These are phyloP conservation scores for Diaporthe citri DNA, from an alignment of 2,329 filamentous ascomycete species.

Conservation along the genomic window DNA sequence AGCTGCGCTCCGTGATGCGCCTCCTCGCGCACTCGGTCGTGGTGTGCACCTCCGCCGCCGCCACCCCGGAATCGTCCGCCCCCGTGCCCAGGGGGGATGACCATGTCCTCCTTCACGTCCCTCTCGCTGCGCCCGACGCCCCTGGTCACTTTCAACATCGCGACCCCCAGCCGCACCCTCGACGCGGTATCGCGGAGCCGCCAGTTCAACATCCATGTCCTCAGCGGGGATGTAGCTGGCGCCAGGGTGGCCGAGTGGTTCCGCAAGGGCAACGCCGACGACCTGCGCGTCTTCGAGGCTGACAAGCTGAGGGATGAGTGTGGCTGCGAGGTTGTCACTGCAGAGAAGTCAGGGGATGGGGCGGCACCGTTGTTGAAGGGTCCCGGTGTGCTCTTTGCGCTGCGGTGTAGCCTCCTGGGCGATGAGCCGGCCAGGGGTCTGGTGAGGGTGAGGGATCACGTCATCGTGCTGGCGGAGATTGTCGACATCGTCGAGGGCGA, in stretches of 20 bases:
- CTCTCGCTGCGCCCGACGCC: slow-evolving; percentile 65
- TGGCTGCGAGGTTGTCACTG: slow-evolving; percentile 44
- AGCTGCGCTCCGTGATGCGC: slow-evolving; percentile 66
- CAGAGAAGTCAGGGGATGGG: slow-evolving; percentile 39
- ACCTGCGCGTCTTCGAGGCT: slow-evolving; percentile 52
- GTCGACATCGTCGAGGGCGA: slow-evolving; percentile 55
- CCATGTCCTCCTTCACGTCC: slow-evolving; percentile 71
- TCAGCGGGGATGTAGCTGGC: slow-evolving; percentile 61
- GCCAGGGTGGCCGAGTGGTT: slow-evolving; percentile 66
- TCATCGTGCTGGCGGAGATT: slow-evolving; percentile 66
- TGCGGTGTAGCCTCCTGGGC: slow-evolving; percentile 57
- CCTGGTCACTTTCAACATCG: slow-evolving; percentile 69
- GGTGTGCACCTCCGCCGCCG: slow-evolving; percentile 61
- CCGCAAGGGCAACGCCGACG: slow-evolving; percentile 60
- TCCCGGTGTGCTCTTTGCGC: slow-evolving; percentile 63
- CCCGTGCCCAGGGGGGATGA: slow-evolving; percentile 60
- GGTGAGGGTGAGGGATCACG: slow-evolving; percentile 63
- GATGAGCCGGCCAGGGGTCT: slow-evolving; percentile 56
- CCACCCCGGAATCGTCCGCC: background rate
- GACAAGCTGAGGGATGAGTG: slow-evolving; percentile 45
- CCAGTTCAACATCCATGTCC: slow-evolving; percentile 68
- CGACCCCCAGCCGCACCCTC: slow-evolving; percentile 67
- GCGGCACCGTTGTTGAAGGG: slow-evolving; percentile 60
- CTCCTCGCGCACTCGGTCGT: slow-evolving; percentile 67
- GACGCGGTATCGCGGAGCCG: slow-evolving; percentile 60